Evolutionary conservation across 2,329 filamentous ascomycete species (phyloP).

Genomic region (Eurotiales sp.): DNA sequence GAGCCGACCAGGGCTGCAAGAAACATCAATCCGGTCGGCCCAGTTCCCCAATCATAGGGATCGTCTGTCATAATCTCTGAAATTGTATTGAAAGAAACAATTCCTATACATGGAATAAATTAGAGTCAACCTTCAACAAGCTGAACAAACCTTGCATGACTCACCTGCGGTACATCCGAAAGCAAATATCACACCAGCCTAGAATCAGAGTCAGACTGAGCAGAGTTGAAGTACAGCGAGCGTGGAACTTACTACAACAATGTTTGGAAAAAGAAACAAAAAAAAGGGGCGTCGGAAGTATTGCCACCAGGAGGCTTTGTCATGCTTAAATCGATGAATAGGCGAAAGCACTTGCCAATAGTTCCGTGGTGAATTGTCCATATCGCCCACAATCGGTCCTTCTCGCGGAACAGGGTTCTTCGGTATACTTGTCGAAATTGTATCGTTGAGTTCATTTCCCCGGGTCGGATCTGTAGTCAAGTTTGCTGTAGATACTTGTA

Average conservation of each 20-base stretch:
- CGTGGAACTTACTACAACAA: slow-evolving; percentile 31
- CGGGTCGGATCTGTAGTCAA: not conserved
- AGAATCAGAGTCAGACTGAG: no score
- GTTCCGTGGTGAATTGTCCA: not conserved
- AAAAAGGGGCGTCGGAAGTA: slow-evolving; percentile 40
- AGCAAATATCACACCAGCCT: slow-evolving; percentile 32
- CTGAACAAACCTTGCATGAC: slow-evolving; percentile 18
- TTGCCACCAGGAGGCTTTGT: slow-evolving; percentile 36
- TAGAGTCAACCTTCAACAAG: no score
- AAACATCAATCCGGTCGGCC: slow-evolving; percentile 28
- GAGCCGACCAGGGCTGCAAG: slow-evolving; percentile 30
- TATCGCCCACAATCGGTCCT: slow-evolving; percentile 19
- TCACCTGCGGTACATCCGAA: slow-evolving; percentile 38
- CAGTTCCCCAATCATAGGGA: slow-evolving; percentile 34
- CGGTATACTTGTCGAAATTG: no score
- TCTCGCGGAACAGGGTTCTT: slow-evolving; percentile 16
- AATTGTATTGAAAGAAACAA: slow-evolving; percentile 37
- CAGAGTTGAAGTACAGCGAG: not conserved
- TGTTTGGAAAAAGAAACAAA: slow-evolving; percentile 38
- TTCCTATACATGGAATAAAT: not conserved
- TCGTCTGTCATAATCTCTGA: slow-evolving; percentile 35
- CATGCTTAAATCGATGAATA: slow-evolving; percentile 22
- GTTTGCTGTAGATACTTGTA: slow-evolving; percentile 15
- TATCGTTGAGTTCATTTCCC: no score
- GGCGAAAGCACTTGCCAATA: slow-evolving; percentile 19